A percentile compares a stretch with the other conserved stretches of the same genome.
Conservation (phyloP, 805 yeast genomes). For the Hemisphaericaspora nanyangensis region DNA sequence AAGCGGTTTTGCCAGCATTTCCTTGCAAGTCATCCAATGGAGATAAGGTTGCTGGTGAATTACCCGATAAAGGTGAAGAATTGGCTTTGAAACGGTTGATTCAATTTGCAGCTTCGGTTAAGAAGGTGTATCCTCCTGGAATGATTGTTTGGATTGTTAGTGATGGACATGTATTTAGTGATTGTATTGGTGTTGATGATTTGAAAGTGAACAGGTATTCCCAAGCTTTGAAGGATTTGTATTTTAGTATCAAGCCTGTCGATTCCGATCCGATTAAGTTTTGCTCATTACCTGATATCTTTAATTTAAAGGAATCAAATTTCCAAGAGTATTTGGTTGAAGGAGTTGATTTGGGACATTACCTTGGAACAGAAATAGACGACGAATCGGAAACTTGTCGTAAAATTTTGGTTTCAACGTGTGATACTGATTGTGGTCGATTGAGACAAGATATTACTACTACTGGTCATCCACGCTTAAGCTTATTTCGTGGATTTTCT, state of each 20-base stretch:
- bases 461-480: constrained; percentile 47
- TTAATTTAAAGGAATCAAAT: constrained; percentile 17
- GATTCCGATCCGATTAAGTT: constrained; percentile 25
- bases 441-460: constrained; percentile 32
- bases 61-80: constrained; percentile 53
- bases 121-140: constrained; percentile 49
- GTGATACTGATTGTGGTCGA: constrained; percentile 37
- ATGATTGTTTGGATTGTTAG: constrained; percentile 53
- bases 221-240: constrained; percentile 39
- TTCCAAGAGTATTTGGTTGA: constrained; percentile 14
- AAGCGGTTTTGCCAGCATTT: constrained; percentile 60
- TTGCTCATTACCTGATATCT: constrained; percentile 34
- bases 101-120: constrained; percentile 24
- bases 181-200: constrained; percentile 60
- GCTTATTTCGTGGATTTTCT: constrained; percentile 53
- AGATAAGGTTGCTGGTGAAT: constrained; percentile 45
- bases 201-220: constrained; percentile 49
- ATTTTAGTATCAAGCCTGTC: constrained; percentile 30
- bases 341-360: constrained; percentile 24
- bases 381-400: constrained; percentile 32
- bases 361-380: constrained; percentile 30
- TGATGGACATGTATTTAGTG: constrained; percentile 65
- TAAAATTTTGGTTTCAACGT: constrained; percentile 30
- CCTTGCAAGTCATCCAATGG: constrained; percentile 62
- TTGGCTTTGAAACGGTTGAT: constrained; percentile 31